A percentile compares a stretch with the other conserved stretches of the same genome.
Evolutionary conservation across 2,329 filamentous ascomycete species (phyloP).

Genomic region (Apiospora arundinis): DNA sequence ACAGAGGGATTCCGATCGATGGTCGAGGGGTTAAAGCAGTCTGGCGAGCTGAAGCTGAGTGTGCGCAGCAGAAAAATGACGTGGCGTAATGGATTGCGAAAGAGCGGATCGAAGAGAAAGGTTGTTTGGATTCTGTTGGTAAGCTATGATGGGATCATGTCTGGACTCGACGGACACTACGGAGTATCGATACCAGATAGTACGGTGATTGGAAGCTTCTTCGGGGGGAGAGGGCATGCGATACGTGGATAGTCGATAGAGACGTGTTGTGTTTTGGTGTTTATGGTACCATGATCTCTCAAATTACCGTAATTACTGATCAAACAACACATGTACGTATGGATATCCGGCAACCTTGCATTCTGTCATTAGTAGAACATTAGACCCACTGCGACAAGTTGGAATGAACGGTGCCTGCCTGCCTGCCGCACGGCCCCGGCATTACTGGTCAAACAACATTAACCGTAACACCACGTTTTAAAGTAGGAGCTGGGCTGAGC

Average conservation of each 20-base stretch:
- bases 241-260: background rate
- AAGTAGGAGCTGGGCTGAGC: background rate
- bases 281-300: constrained; percentile 7
- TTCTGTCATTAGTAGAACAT: background rate
- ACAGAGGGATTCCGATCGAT: background rate
- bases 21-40: background rate
- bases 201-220: background rate
- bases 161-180: background rate
- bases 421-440: background rate
- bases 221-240: background rate
- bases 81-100: constrained; percentile 10
- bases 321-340: constrained; percentile 9
- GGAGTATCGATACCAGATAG: background rate
- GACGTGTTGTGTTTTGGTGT: background rate
- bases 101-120: constrained; percentile 25
- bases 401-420: background rate
- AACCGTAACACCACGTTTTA: background rate
- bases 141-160: constrained; percentile 21
- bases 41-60: background rate
- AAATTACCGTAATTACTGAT: constrained; percentile 3
- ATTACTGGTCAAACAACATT: background rate
- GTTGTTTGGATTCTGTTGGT: background rate
- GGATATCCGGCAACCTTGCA: constrained; percentile 16
- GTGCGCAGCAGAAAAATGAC: background rate
- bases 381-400: background rate